phyloP scores from a whole-genome alignment of 2,329 filamentous ascomycete species.

The Teratosphaeria zuluensis region DNA sequence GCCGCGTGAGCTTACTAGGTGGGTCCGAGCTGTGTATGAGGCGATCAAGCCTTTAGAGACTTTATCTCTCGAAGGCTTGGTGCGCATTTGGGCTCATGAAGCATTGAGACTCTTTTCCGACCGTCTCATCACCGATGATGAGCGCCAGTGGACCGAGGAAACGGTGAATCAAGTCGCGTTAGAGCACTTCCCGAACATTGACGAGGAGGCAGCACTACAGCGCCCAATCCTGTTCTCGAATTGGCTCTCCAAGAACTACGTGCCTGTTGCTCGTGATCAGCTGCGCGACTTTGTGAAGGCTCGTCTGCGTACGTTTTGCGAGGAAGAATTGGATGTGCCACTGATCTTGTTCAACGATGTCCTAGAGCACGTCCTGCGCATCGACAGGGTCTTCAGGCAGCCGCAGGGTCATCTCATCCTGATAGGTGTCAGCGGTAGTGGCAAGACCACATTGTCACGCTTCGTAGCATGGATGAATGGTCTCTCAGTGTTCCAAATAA shows the following conservation, averaged over 20 bases:
- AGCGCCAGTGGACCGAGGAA: conserved; percentile 90
- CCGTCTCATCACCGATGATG: conserved; percentile 86
- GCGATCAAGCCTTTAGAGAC: conserved; percentile 86
- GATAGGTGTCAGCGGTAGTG: conserved; percentile 95
- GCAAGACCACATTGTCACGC: conserved; percentile 93
- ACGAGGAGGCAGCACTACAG: conserved; percentile 77
- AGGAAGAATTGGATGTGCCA: conserved; percentile 97
- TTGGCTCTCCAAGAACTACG: conserved; percentile 98
- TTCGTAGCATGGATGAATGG: conserved; percentile 99
- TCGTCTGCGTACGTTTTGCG: conserved; percentile 93
- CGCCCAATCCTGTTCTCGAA: conserved; percentile 97
- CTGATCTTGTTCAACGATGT: conserved; percentile 99
- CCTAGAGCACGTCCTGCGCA: conserved; percentile 92
- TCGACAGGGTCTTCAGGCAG: conserved; percentile 96
- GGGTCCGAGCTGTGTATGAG: conserved; percentile 96
- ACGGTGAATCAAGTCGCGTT: conserved; percentile 76
- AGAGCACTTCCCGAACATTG: conserved; percentile 90
- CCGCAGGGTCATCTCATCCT: conserved; percentile 96
- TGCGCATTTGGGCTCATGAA: conserved; percentile 97
- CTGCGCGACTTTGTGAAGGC: conserved; percentile 96
- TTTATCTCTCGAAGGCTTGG: conserved; percentile 77
- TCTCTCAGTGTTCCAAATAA: conserved; percentile 98
- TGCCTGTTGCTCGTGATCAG: conserved; percentile 90
- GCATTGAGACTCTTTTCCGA: conserved; percentile 94
- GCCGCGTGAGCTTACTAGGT: conserved; percentile 92